A percentile compares a stretch with the other conserved stretches of the same genome.
Evolutionary conservation across 257 asterid genomes (phyloP).

Genomic region (Leptodermis oblonga): DNA sequence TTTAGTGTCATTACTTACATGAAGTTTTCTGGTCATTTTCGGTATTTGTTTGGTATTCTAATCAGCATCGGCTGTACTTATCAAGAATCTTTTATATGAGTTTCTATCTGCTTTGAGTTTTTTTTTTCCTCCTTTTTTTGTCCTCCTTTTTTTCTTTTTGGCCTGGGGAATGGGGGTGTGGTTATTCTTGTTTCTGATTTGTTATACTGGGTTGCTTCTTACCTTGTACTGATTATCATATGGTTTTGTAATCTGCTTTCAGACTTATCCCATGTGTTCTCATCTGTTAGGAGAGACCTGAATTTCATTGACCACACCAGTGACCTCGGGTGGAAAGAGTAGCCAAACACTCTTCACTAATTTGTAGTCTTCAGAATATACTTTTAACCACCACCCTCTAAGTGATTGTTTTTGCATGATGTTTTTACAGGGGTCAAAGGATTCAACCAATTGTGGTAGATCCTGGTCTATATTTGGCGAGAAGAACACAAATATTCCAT

Average conservation of each 20-base stretch:
- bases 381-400: neutral
- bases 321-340: constrained; percentile 99
- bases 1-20: no score
- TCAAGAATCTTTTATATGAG: neutral
- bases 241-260: constrained; percentile 32
- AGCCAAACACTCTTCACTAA: constrained; percentile 50
- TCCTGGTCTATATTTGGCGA: constrained; percentile 83
- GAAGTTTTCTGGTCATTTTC: neutral
- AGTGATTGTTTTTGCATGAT: constrained; percentile 25
- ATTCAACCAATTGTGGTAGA: constrained; percentile 85
- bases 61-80: neutral
- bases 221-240: constrained; percentile 15
- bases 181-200: constrained; percentile 6
- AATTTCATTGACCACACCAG: constrained; percentile 94
- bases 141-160: neutral
- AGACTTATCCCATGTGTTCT: constrained; percentile 95
- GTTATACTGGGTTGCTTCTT: constrained; percentile 10
- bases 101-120: neutral
- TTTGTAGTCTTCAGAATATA: constrained; percentile 11
- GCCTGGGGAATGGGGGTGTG: no score
- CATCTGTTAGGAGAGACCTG: constrained; percentile 75
- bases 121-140: no score
- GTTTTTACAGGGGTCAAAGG: constrained; percentile 67
- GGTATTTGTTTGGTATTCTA: neutral
- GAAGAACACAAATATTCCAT: constrained; percentile 78